Base-by-base conservation (phyloP, 139 green algal species). In the Closterium sp. region DNA sequence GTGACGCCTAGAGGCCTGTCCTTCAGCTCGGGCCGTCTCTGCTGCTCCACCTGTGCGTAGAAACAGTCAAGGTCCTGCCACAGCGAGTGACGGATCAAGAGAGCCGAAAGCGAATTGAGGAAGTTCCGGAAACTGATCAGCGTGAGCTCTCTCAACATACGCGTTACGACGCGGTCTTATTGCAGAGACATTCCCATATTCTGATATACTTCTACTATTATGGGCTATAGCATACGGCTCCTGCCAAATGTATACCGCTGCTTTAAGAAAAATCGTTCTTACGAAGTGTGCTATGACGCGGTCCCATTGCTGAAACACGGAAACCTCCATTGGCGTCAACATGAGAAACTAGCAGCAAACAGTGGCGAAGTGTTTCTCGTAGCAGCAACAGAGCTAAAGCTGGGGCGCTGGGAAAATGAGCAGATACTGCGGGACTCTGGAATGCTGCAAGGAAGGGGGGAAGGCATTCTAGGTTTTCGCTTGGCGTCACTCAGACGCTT, bases 1-100 rank as follows among this genome's bases (percentile, higher is more conserved):
- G 88, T 84, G 38, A 85, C 38, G 29, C 91, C 96, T 10, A 97
- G 70, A 22, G 96, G 95, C 11, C 89, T 45, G 38, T 91, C 90
- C 2, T 45, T 86, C 38, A 97, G 92, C 5, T 29, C 24, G 0
- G 96, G 95, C 28, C 97, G 94, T 4, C 96, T 92, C 1, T 96
- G 45, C 93, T 98, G 96, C 92, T 98, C 97, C 21, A 96, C 95
- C 86, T 95, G 93, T 4, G 93, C 93, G 42, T 95, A 95, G 91
- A 95, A 95, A 31, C 91, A 95, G 92, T 95, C 93, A 38, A 93
- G 70, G 86, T 94, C 92, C 92, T 94, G 91, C 90, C 62, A 79
- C 1, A 0, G 62, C 62, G 62, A 79, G 17, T 0, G 19, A 79
- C 4, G 17, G 62, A 79, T 79, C 62, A 79, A 50, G 38, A 79